Evolutionary conservation across 805 yeast species (phyloP), one percentile per base, ranked within the genome.

Genomic region (Nakazawaea sp.): DNA sequence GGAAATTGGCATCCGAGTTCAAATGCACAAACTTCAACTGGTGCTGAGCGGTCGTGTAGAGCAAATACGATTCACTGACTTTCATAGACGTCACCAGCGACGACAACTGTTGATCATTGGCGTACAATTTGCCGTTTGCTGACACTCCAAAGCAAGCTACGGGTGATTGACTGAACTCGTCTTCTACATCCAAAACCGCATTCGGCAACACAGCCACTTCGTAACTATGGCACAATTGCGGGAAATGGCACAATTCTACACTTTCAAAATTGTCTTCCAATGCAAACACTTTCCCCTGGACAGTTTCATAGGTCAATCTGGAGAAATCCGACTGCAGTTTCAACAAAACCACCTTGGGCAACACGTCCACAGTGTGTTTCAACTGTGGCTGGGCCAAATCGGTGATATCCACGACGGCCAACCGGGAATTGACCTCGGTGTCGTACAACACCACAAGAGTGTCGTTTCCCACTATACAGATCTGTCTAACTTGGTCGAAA

Each of bases 31-130:
- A 87, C 53, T 87, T 81, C 43, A 92, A 66, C 44, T 76, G 75
- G 43, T 87, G 84, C 45, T 85, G 92, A 5, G 92, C 94, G 2
- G 96, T 89, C 0, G 98, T 92, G 54, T 83, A 82, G 20, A 85
- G 56, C 11, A 90, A 61, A 50, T 83, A 81, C 6, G 78, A 67
- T 28, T 80, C 88, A 0, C 95, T 78, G 10, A 82, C 59, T 39
- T 74, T 69, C 40, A 90, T 57, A 0, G 97, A 89, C 0, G 97
- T 89, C 11, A 86, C 89, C 11, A 90, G 87, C 3, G 75, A 65
- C 1, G 84, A 68, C 11, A 88, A 54, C 42, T 72, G 77, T 12
- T 65, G 61, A 1, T 68, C 69, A 45, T 81, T 77, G 3, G 78
- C 78, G 53, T 64, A 86, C 11, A 92, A 59, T 50, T 81, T 82